Evolutionary conservation across 2,329 filamentous ascomycete species (phyloP).

Genomic region (Trematosphaeria pertusa): DNA sequence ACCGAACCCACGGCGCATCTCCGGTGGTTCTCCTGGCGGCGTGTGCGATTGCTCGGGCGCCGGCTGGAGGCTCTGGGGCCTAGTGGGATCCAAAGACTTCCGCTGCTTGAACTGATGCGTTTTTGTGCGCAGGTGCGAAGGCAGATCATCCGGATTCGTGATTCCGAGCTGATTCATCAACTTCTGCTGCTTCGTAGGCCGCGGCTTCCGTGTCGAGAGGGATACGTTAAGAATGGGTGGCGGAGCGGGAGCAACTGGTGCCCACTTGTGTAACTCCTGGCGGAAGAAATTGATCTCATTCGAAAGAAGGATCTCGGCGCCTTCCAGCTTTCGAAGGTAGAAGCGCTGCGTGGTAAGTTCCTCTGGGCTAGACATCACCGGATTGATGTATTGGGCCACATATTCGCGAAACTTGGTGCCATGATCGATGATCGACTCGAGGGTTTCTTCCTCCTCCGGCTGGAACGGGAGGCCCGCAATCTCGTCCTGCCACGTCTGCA

Average conservation of each 20-base stretch:
- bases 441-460: conserved; percentile 88
- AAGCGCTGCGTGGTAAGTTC: conserved; percentile 92
- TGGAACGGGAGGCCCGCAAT: conserved; percentile 85
- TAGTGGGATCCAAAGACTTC: conserved; percentile 62
- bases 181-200: conserved; percentile 96
- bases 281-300: conserved; percentile 98
- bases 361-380: conserved; percentile 78
- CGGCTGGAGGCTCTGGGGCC: conserved; percentile 43
- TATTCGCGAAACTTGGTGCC: conserved; percentile 85
- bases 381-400: conserved; percentile 80
- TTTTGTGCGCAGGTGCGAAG: conserved; percentile 81
- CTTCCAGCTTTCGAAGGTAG: conserved; percentile 95
- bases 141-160: conserved; percentile 87
- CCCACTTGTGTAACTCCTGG: conserved; percentile 94
- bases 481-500: conserved; percentile 84
- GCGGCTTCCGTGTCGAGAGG: conserved; percentile 90
- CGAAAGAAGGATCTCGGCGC: conserved; percentile 88
- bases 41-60: conserved; percentile 47
- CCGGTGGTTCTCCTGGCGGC: conserved; percentile 45
- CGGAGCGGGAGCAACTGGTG: conserved; percentile 82
- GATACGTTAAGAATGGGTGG: conserved; percentile 88
- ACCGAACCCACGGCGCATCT: conserved; percentile 30
- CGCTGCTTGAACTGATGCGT: conserved; percentile 61
- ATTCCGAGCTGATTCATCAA: conserved; percentile 88
- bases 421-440: conserved; percentile 85